A percentile compares a stretch with the other conserved stretches of the same genome.
These are phyloP conservation scores for Ceratocystis cubensis DNA, from an alignment of 2,329 filamentous ascomycete genomes.

Conservation along the genomic window DNA sequence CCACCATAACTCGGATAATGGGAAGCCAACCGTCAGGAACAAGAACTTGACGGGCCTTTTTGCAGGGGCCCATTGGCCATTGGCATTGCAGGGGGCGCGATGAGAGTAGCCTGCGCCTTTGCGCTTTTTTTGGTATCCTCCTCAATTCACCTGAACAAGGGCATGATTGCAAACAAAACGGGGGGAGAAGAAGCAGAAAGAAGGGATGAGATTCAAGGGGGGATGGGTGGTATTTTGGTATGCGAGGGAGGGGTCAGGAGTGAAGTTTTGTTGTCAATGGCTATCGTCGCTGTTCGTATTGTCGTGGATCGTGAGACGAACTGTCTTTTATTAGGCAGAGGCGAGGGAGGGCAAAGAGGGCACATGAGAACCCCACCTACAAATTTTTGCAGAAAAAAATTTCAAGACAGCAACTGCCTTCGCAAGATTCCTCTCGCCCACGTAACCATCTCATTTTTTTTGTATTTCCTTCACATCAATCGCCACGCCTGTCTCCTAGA, in stretches of 20 bases:
- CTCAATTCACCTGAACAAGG: constrained; percentile 6
- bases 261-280: neutral
- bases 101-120: neutral
- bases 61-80: constrained; percentile 3
- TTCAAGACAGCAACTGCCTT: too few species aligned
- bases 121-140: constrained; percentile 8
- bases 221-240: neutral
- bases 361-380: too few species aligned
- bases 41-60: constrained; percentile 9
- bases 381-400: too few species aligned
- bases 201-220: neutral
- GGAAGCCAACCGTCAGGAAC: constrained; percentile 8
- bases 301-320: too few species aligned
- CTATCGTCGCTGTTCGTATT: neutral
- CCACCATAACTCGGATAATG: constrained; percentile 3
- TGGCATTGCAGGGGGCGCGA: constrained; percentile 1
- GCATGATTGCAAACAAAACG: neutral
- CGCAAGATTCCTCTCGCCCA: too few species aligned
- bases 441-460: too few species aligned
- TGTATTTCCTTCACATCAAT: too few species aligned
- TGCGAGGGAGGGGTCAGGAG: neutral
- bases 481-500: neutral
- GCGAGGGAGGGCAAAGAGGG: too few species aligned
- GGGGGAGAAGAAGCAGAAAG: constrained; percentile 2
- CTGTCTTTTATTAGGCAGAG: too few species aligned